Conservation (phyloP, 106 monocot species). For the Phalaenopsis aphrodite region DNA sequence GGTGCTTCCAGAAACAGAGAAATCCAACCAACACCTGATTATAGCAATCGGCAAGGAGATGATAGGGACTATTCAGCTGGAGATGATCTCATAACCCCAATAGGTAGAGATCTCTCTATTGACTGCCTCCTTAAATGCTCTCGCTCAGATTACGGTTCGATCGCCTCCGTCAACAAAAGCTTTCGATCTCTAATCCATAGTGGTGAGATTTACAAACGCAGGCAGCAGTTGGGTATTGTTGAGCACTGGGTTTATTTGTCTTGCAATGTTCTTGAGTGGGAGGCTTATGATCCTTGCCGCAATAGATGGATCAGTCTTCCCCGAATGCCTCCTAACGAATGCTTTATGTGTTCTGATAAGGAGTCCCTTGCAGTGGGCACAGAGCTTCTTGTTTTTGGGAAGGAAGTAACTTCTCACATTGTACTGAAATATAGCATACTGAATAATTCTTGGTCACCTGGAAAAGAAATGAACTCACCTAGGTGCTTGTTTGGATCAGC, state of each 20-base stretch:
- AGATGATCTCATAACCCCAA: conserved; percentile 29
- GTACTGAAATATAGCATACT: conserved; percentile 62
- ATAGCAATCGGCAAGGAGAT: background rate
- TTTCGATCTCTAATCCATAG: conserved; percentile 45
- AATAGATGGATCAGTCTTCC: conserved; percentile 54
- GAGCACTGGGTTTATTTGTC: conserved; percentile 94
- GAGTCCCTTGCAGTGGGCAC: conserved; percentile 89
- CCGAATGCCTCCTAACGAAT: conserved; percentile 58
- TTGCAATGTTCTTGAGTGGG: conserved; percentile 69
- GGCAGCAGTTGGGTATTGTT: conserved; percentile 28
- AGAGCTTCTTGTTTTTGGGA: conserved; percentile 76
- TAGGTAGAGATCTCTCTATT: conserved; percentile 41
- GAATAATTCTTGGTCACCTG: conserved; percentile 50
- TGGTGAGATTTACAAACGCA: conserved; percentile 57
- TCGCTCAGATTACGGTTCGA: conserved; percentile 39
- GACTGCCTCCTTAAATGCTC: conserved; percentile 48
- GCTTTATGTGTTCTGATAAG: conserved; percentile 77
- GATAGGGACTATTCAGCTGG: conserved; percentile 15
- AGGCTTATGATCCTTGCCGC: conserved; percentile 54
- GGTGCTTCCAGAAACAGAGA: background rate
- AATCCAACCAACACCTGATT: background rate
- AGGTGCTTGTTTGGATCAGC: conserved; percentile 82
- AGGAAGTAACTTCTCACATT: conserved; percentile 40
- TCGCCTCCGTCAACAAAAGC: conserved; percentile 41
- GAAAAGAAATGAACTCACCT: conserved; percentile 51